A percentile compares a stretch with the other conserved stretches of the same genome.
Conservation (phyloP, 257 asterid genomes). For the Cruciata laevipes region DNA sequence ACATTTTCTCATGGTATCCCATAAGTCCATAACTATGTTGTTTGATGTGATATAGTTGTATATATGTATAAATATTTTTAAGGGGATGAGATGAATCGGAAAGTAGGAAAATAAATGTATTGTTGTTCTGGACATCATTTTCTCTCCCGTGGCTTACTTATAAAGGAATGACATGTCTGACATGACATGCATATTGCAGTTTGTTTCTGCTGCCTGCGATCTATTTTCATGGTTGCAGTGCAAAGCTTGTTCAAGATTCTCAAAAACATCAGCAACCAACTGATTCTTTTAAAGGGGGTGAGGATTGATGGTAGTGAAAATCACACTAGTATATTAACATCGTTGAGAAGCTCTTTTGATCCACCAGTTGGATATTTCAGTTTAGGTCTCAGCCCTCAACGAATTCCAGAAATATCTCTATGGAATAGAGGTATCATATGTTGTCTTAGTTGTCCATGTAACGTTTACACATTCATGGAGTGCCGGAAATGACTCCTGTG, state of each 20-base stretch:
- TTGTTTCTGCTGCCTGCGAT: neutral
- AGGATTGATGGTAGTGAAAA: slow-evolving; percentile 14
- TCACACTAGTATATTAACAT: slow-evolving; percentile 23
- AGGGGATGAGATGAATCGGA: neutral
- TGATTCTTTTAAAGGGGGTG: slow-evolving; percentile 25
- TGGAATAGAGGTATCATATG: slow-evolving; percentile 23
- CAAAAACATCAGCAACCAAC: no score
- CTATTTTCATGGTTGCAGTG: neutral
- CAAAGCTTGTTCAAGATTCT: neutral
- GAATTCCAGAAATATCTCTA: slow-evolving; percentile 29
- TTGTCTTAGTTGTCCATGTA: slow-evolving; percentile 33
- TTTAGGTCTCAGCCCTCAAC: slow-evolving; percentile 14
- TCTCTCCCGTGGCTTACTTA: neutral
- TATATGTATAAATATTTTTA: neutral
- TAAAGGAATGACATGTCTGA: neutral
- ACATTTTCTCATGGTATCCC: no score
- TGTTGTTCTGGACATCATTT: neutral
- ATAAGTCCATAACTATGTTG: no score
- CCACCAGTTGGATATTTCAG: slow-evolving; percentile 37
- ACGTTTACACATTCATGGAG: slow-evolving; percentile 14
- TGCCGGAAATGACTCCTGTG: neutral
- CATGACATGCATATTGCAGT: neutral
- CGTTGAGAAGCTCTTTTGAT: slow-evolving; percentile 31
- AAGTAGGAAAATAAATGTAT: neutral
- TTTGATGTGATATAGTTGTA: neutral